phyloP scores from a whole-genome alignment of 2,329 filamentous ascomycete species.

The Exophiala sp. region DNA sequence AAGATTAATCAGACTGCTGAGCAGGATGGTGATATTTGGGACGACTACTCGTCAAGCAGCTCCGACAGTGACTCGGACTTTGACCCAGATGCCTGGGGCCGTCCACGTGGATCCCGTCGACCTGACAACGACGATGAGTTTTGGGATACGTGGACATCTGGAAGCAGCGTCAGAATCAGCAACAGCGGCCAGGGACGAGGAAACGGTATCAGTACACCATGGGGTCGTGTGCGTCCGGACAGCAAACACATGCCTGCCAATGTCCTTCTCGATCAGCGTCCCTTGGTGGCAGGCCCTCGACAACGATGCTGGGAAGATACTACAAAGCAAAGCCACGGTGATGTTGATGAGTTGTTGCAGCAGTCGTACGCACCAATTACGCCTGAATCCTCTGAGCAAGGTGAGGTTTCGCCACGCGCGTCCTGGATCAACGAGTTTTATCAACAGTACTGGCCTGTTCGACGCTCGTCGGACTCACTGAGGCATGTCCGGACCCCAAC shows the following conservation, averaged over 20 bases:
- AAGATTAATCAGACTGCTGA: constrained; percentile 1
- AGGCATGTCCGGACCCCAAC: no score
- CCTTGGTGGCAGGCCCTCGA: background rate
- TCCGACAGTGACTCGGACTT: background rate
- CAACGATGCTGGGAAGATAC: background rate
- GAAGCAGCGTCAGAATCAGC: background rate
- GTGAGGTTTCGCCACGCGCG: background rate
- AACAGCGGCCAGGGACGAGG: no score
- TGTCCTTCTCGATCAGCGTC: constrained; percentile 3
- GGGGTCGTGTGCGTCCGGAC: constrained; percentile 5
- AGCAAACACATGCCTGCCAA: constrained; percentile 9
- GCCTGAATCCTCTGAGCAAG: background rate
- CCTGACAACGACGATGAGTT: background rate
- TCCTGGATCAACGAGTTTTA: no score
- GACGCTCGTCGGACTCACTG: no score
- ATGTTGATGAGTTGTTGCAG: background rate
- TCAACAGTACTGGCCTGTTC: no score
- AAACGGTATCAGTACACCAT: constrained; percentile 5
- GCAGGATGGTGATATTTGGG: background rate
- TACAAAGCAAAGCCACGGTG: constrained; percentile 1
- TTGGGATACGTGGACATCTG: background rate
- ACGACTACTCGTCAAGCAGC: background rate
- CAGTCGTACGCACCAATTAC: no score
- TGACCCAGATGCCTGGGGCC: no score
- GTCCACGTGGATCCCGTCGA: no score